Percentiles rank a stretch among this genome's conserved stretches.
Evolutionary conservation across 2,329 filamentous ascomycete genomes (phyloP).

Genomic region (Cladosporium velox): DNA sequence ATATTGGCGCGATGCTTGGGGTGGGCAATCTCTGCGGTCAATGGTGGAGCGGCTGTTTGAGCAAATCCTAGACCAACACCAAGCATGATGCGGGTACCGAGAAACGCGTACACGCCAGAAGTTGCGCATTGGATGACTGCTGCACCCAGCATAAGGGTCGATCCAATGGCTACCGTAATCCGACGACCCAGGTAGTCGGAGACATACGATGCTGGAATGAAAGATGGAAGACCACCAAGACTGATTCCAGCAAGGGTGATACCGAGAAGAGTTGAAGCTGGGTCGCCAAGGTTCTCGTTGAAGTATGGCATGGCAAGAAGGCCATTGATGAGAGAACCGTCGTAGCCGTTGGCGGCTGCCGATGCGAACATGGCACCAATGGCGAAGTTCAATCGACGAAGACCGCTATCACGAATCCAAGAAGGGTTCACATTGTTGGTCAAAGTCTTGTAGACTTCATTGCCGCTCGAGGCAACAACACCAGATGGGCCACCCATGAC

Average conservation of each 20-base stretch:
- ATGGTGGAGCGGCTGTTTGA: constrained; percentile 24
- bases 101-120: constrained; percentile 32
- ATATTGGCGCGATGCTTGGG: constrained; percentile 28
- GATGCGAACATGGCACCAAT: constrained; percentile 28
- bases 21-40: constrained; percentile 27
- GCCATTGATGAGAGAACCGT: constrained; percentile 35
- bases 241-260: constrained; percentile 32
- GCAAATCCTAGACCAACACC: constrained; percentile 26
- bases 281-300: constrained; percentile 33
- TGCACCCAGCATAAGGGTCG: constrained; percentile 50
- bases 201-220: constrained; percentile 30
- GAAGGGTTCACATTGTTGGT: constrained; percentile 24
- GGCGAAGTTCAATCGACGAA: constrained; percentile 27
- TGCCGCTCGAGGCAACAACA: constrained; percentile 23
- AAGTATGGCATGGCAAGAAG: constrained; percentile 31
- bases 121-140: constrained; percentile 37
- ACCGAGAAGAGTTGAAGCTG: constrained; percentile 33
- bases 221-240: constrained; percentile 31
- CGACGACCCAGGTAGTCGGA: constrained; percentile 34
- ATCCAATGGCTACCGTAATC: constrained; percentile 40
- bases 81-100: constrained; percentile 27
- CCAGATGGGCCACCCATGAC: constrained; percentile 21
- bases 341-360: constrained; percentile 35
- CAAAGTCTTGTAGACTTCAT: constrained; percentile 26
- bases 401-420: constrained; percentile 25